Base-by-base conservation (phyloP, 441 rosid genomes). In the Manihot esculenta region DNA sequence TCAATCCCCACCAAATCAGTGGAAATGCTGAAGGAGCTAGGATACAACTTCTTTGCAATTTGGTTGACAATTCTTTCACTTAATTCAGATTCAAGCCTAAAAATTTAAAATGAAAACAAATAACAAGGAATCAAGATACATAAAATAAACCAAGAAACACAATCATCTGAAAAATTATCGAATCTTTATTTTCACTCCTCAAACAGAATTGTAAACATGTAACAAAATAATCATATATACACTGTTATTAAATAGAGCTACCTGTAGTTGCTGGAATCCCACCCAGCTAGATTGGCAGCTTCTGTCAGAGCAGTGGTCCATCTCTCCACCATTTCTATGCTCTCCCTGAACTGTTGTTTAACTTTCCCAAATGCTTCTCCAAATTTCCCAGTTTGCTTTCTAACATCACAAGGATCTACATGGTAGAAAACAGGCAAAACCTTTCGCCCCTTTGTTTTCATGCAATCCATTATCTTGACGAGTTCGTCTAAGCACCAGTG, bases 401-500 rank as follows among this genome's bases (percentile, higher is more conserved):
- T 38, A 4, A 64, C 71, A 14, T 78, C 44, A 10, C 78, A 48
- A 1, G 76, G 78, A 27, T 68, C 57, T 0, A 74, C 71, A 27
- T 50, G 56, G 21, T 78, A 78, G 50, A 75, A 78, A 20, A 78
- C 47, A 2, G 76, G 76, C 13, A 68, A 20, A 20, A 65, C 72
- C 26, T 14, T 60, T 18, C 49, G 82, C 4, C 65, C 70, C 45
- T 5, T 24, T 27, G 27, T 17, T 3, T 64, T 23, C 49, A 12
- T 64, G 62, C 75, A 69, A 8, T 79, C 72, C 49, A 71, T 41
- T 45, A 79, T 72, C 44, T 71, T 68, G 10, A 60, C 74, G 49
- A 74, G 61, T 24, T 72, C 79, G 14, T 69, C 60, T 44, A 75
- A 55, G 49, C 79, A 79, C 74, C 72, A 76, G 3, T 17, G 6